Percentiles rank a stretch among this genome's conserved stretches.
Conservation (phyloP, 2,329 filamentous ascomycete genomes). For the Sporothrix protearum region DNA sequence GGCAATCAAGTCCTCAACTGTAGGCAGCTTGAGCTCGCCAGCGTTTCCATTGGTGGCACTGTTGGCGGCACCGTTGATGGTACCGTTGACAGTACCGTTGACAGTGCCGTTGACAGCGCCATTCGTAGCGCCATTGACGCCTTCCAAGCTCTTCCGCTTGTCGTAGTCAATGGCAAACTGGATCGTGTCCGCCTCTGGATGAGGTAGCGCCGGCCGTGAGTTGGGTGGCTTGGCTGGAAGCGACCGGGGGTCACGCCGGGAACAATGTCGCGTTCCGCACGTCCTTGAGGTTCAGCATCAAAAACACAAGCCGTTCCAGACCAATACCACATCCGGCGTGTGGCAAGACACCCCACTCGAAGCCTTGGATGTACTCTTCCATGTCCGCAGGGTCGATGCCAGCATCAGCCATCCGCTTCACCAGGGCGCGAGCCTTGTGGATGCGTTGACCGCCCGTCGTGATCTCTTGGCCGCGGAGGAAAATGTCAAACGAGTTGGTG, state of each 20-base stretch:
- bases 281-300: conserved; percentile 81
- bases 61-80: too few species aligned
- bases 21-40: conserved; percentile 54
- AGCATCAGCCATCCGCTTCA: conserved; percentile 69
- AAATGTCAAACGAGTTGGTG: conserved; percentile 95
- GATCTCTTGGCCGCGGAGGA: conserved; percentile 89
- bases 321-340: conserved; percentile 89
- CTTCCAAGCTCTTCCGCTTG: conserved; percentile 11
- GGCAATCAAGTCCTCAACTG: conserved; percentile 82
- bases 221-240: conserved; percentile 57
- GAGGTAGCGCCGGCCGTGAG: conserved; percentile 60
- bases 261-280: conserved; percentile 85
- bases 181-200: conserved; percentile 82
- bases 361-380: conserved; percentile 86
- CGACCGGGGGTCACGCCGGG: conserved; percentile 80
- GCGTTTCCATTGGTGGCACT: background rate
- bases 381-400: conserved; percentile 78
- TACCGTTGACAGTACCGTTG: too few species aligned
- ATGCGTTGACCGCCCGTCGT: conserved; percentile 91
- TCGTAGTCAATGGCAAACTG: conserved; percentile 51
- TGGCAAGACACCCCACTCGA: conserved; percentile 82
- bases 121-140: conserved; percentile 25
- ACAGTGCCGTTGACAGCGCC: too few species aligned
- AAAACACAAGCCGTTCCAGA: conserved; percentile 81
- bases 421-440: conserved; percentile 71